Evolutionary conservation across 495 filamentous ascomycete species (phyloP).

Genomic region (Glutinoglossum americanum): DNA sequence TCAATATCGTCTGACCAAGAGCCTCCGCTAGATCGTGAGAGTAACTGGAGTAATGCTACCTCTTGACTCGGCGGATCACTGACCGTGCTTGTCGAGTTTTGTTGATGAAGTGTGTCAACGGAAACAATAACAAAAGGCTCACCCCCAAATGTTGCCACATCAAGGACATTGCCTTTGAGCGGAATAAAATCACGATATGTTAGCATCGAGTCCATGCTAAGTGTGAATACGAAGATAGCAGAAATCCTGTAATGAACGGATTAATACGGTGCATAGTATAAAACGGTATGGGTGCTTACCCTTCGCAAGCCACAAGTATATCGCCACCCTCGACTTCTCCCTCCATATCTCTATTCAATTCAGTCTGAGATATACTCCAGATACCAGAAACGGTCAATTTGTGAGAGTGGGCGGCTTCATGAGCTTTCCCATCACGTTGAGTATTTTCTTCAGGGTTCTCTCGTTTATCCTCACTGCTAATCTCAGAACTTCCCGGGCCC

Average conservation of each 20-base stretch:
- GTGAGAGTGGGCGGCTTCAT: background rate
- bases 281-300: slow-evolving; percentile 23
- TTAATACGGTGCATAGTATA: slow-evolving; percentile 6
- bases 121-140: slow-evolving; percentile 28
- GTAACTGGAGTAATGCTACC: background rate
- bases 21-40: background rate
- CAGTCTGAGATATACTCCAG: slow-evolving; percentile 13
- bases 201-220: slow-evolving; percentile 20
- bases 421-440: background rate
- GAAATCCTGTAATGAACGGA: slow-evolving; percentile 25
- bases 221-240: slow-evolving; percentile 32
- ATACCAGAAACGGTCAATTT: slow-evolving; percentile 28
- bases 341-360: background rate
- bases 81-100: slow-evolving; percentile 20
- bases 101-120: slow-evolving; percentile 28
- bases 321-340: slow-evolving; percentile 6
- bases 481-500: background rate
- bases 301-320: slow-evolving; percentile 45
- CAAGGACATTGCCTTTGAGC: slow-evolving; percentile 39
- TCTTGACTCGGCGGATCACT: slow-evolving; percentile 7
- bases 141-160: slow-evolving; percentile 21
- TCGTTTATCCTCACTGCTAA: background rate
- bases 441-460: background rate
- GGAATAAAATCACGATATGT: slow-evolving; percentile 23
- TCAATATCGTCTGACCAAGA: background rate